Base-by-base conservation (phyloP, 164 flowering plant genomes). In the Magnolia sinica region DNA sequence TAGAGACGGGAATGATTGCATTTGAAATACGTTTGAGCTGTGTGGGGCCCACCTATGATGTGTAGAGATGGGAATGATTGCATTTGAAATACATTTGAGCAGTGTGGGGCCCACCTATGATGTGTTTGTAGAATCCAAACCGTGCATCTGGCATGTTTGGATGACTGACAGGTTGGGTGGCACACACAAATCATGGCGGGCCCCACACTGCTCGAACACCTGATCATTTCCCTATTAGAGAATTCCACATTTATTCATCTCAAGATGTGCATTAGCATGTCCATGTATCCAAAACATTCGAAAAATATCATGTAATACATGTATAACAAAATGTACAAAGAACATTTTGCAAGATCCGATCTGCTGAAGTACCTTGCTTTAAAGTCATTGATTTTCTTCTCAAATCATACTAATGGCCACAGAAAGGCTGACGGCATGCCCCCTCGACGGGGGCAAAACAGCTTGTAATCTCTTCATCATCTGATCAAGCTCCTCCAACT, bases 371-470 rank as follows among this genome's bases (percentile, higher is more conserved):
- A 55, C 61, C 61, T 55, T 16, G 16, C 11, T 16, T 55, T 55
- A 55, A 55, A 55, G 13, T 0, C 67, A 0, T 19, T 64, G 22
- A 8, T 55, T 7, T 18, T 9, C 11, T 50, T 18, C 73, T 50
- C 61, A 18, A 55, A 16, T 55, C 75, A 27, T 63, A n/a, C 61
- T 52, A 71, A 51, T 24, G 50, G 59, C 76, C 64, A 37, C 31
- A 49, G 70, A 5, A 20, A 64, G 58, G 45, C 79, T 75, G 45
- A 73, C 73, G n/a, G 82, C 82, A 65, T 84, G 76, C 29, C 86
- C 87, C 76, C 55, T 82, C 73, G 87, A 79, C 22, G 84, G 76
- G 45, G 87, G 88, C 77, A 84, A 79, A 80, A 84, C 81, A 51
- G 63, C 70, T 45, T 79, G 79, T 68, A 90, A 78, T 73, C 73